These are phyloP conservation scores for Dendrostoma leiphaemia DNA, from an alignment of 2,329 filamentous ascomycete species.

Conservation along the genomic window DNA sequence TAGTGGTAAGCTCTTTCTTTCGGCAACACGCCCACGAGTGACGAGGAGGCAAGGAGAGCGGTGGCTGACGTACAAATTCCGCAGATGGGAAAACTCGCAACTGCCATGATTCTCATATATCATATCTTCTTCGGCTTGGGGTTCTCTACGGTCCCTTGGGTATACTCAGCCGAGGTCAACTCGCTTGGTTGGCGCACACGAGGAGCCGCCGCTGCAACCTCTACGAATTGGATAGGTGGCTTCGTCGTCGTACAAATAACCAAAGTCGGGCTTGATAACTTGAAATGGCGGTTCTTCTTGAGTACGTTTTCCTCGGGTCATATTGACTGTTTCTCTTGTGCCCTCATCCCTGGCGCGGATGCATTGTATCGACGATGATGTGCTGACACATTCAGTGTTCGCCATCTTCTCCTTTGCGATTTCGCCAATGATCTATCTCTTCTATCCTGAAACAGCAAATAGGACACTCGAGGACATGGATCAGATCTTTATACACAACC, in stretches of 20 bases:
- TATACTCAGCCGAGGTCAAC: conserved; percentile 41
- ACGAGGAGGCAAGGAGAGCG: no score
- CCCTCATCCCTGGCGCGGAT: no score
- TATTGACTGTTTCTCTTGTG: no score
- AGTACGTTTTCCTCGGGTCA: conserved; percentile 29
- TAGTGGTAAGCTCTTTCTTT: conserved; percentile 14
- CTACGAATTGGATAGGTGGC: conserved; percentile 42
- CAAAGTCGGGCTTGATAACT: conserved; percentile 38
- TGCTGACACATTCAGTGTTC: conserved; percentile 17
- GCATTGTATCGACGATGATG: no score
- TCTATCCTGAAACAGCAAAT: conserved; percentile 48
- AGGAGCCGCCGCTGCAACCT: conserved; percentile 42
- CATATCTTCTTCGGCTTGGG: conserved; percentile 40
- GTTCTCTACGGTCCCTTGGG: conserved; percentile 39
- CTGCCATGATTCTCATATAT: conserved; percentile 42
- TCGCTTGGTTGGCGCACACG: conserved; percentile 39
- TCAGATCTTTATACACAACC: conserved; percentile 35
- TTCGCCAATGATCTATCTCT: conserved; percentile 41
- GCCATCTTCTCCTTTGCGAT: conserved; percentile 31
- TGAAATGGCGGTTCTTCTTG: conserved; percentile 42
- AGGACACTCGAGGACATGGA: conserved; percentile 49
- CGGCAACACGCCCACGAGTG: no score
- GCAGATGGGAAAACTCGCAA: conserved; percentile 35
- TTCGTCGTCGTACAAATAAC: conserved; percentile 44
- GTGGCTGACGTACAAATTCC: no score